Conservation (phyloP, 768 basidiomycete genomes). For the Trichaptum fuscoviolaceum region DNA sequence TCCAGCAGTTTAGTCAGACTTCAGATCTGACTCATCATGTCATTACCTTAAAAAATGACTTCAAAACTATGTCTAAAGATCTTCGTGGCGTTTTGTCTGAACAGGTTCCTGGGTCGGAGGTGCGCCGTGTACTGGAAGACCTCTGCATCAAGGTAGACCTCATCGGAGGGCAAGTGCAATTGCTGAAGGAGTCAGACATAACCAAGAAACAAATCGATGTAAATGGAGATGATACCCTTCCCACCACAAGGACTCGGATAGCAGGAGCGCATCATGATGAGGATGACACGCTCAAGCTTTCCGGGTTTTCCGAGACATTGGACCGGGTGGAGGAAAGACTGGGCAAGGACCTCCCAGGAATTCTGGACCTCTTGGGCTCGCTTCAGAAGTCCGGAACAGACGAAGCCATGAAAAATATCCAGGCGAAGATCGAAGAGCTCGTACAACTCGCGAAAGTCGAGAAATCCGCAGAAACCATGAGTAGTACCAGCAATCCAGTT, state of each 20-base stretch:
- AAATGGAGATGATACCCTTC: slow-evolving; percentile 4
- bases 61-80: slow-evolving; percentile 24
- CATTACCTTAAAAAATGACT: slow-evolving; percentile 27
- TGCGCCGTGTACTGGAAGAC: slow-evolving; percentile 10
- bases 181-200: slow-evolving; percentile 6
- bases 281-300: slow-evolving; percentile 9
- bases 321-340: slow-evolving; percentile 19
- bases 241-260: slow-evolving; percentile 8
- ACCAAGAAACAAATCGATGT: not conserved
- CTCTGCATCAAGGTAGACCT: slow-evolving; percentile 8
- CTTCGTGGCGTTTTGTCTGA: slow-evolving; percentile 20
- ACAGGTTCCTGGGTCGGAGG: slow-evolving; percentile 14
- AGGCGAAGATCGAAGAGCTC: slow-evolving; percentile 20
- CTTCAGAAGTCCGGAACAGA: slow-evolving; percentile 12
- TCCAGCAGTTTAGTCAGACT: slow-evolving; percentile 31
- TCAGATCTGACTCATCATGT: slow-evolving; percentile 28
- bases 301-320: slow-evolving; percentile 15
- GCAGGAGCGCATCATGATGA: slow-evolving; percentile 10
- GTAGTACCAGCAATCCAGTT: slow-evolving; percentile 35
- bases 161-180: slow-evolving; percentile 12
- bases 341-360: slow-evolving; percentile 26
- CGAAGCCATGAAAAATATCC: slow-evolving; percentile 23
- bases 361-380: slow-evolving; percentile 25
- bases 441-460: slow-evolving; percentile 18
- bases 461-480: slow-evolving; percentile 34